Evolutionary conservation across 1,139 yeast species (phyloP).

Genomic region (Taphrina flavorubra): DNA sequence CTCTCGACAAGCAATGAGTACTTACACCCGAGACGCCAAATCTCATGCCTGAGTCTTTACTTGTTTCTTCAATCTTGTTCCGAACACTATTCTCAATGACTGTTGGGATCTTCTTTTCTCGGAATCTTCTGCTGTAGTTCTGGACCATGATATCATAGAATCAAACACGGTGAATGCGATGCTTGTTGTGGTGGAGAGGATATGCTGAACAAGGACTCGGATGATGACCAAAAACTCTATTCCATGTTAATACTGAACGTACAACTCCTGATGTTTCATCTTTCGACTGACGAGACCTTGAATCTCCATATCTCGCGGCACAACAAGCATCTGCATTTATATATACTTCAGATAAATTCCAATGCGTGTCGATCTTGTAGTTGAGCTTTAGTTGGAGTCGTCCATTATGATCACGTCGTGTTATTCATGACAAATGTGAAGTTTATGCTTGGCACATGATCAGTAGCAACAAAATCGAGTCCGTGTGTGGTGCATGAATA

Average conservation of each 20-base stretch:
- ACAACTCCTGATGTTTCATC: slow-evolving; percentile 32
- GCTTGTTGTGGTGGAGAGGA: background rate
- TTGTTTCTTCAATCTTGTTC: background rate
- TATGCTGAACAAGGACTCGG: slow-evolving; percentile 11
- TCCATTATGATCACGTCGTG: too few species aligned
- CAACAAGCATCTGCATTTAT: background rate
- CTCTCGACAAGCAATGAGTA: slow-evolving; percentile 35
- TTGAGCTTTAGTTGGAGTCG: too few species aligned
- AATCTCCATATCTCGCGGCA: background rate
- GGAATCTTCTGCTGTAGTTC: background rate
- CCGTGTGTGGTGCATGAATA: too few species aligned
- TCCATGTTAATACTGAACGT: slow-evolving; percentile 38
- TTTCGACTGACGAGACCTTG: slow-evolving; percentile 29
- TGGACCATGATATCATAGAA: background rate
- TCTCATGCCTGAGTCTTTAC: slow-evolving; percentile 31
- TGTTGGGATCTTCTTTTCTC: slow-evolving; percentile 14
- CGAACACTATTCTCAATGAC: background rate
- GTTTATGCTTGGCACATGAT: too few species aligned
- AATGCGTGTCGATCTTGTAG: background rate
- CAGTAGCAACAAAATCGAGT: too few species aligned
- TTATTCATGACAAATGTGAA: too few species aligned
- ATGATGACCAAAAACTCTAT: slow-evolving; percentile 37
- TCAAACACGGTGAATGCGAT: too few species aligned
- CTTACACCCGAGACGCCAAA: slow-evolving; percentile 40
- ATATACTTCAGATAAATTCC: background rate